Evolutionary conservation across 2,329 filamentous ascomycete genomes (phyloP), one percentile per base, ranked within the genome.

Genomic region (Didymella glomerata): DNA sequence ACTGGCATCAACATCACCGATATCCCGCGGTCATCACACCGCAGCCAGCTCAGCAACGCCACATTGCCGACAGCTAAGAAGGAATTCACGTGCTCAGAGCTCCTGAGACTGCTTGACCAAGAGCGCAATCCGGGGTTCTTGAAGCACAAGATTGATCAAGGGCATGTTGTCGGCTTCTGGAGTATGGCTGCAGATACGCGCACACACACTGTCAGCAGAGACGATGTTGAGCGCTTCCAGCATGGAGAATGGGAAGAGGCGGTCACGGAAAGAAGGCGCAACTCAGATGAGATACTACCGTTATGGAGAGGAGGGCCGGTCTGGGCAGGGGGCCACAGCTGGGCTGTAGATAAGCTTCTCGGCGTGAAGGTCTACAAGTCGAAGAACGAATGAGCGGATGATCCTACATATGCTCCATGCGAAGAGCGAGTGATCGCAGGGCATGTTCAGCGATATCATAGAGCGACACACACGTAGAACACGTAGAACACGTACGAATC

Each of bases 271-370:
- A 60, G 66, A 36, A 60, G 66, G 28, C 34, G 52, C 20, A 59
- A 51, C 4, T 53, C 60, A 14, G 16, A 58, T 1, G 68, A 70
- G 49, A 61, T 69, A 2, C 44, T 70, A 28, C 68, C 68, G 16
- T 45, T 68, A 6, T 69, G 66, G 68, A 64, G 68, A 59, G 66
- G 66, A 44, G 68, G 68, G 27, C 68, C 66, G 41, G 60, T 68
- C 5, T 67, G 61, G 61, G 58, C 49, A 14, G 49, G 40, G 7
- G 65, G 65, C 27, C 68, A 70, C 42, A 69, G 66, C 53, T 69
- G 62, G 65, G 65, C 60, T 32, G 65, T 68, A 6, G 49, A 58
- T 41, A 70, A 56, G 42, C 28, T 67, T 54, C 46, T 70, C 11
- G 65, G 58, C 1, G 60, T 69, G 1, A 61, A 57, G 22, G 66